phyloP scores from a whole-genome alignment of 2,329 filamentous ascomycete species.

The Pestalotiopsis sp. region DNA sequence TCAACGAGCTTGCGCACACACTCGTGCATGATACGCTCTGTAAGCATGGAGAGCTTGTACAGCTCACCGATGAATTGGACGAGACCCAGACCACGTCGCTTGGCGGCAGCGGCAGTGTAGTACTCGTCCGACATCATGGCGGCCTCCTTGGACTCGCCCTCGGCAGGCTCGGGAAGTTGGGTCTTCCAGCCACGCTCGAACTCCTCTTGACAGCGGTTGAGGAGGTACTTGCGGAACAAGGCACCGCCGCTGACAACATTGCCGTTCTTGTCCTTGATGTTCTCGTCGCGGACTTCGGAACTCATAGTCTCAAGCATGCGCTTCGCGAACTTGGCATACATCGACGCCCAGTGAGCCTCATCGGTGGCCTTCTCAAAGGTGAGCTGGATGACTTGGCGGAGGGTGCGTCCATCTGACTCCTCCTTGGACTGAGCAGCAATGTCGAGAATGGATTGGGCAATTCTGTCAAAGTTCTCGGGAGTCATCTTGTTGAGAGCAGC shows the following conservation, averaged over 20 bases:
- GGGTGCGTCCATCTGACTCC: slow-evolving; percentile 88
- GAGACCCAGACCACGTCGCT: slow-evolving; percentile 94
- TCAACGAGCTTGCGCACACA: slow-evolving; percentile 97
- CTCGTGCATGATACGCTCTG: slow-evolving; percentile 99
- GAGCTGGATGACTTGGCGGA: slow-evolving; percentile 97
- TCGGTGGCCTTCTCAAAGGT: slow-evolving; percentile 99
- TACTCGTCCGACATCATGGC: slow-evolving; percentile 94
- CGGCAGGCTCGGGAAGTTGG: slow-evolving; percentile 76
- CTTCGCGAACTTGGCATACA: slow-evolving; percentile 99
- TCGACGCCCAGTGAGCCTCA: slow-evolving; percentile 96
- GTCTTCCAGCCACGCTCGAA: slow-evolving; percentile 98
- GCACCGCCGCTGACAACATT: slow-evolving; percentile 89
- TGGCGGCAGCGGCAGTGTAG: slow-evolving; percentile 89
- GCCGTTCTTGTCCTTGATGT: slow-evolving; percentile 86
- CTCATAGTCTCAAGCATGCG: slow-evolving; percentile 96
- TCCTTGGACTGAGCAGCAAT: slow-evolving; percentile 96
- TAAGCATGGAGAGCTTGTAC: slow-evolving; percentile 98
- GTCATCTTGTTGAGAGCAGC: slow-evolving; percentile 99
- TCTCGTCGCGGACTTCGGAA: slow-evolving; percentile 91
- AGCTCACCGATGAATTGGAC: slow-evolving; percentile 99
- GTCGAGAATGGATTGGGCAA: slow-evolving; percentile 86
- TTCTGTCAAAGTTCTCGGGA: slow-evolving; percentile 84
- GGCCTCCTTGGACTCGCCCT: slow-evolving; percentile 72
- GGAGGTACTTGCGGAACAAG: slow-evolving; percentile 96
- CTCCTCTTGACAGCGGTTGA: slow-evolving; percentile 98